These are phyloP conservation scores for Phlebopus sp. DNA, from an alignment of 1,284 basidiomycete genomes.

Conservation along the genomic window DNA sequence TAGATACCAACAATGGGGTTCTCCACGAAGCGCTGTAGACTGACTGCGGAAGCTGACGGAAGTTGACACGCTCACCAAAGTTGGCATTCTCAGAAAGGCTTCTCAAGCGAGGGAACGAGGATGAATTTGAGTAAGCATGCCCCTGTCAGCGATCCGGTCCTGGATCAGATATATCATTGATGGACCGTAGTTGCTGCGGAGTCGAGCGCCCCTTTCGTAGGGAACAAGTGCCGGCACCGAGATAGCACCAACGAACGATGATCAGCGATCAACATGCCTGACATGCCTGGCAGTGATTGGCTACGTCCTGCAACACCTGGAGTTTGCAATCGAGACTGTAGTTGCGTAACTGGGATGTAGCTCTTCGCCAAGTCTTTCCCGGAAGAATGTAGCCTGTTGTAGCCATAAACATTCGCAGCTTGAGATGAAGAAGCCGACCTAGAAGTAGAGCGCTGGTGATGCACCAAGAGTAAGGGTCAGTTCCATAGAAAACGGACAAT, in stretches of 20 bases:
- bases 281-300: not conserved
- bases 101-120: not conserved
- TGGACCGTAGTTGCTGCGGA: constrained; percentile 15
- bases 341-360: constrained; percentile 20
- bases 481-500: constrained; percentile 22
- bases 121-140: constrained; percentile 10
- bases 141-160: constrained; percentile 13
- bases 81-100: constrained; percentile 2
- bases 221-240: constrained; percentile 26
- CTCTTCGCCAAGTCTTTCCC: constrained; percentile 12
- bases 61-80: constrained; percentile 11
- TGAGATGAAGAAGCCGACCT: constrained; percentile 28
- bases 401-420: constrained; percentile 30
- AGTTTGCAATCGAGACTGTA: constrained; percentile 13
- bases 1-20: constrained; percentile 9
- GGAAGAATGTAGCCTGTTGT: constrained; percentile 10
- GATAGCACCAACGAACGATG: constrained; percentile 11
- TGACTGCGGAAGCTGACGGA: not conserved
- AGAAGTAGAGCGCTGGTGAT: constrained; percentile 14
- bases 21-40: constrained; percentile 5
- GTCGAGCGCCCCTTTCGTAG: constrained; percentile 12
- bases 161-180: constrained; percentile 13
- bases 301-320: not conserved
- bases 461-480: constrained; percentile 14
- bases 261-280: constrained; percentile 9